These are phyloP conservation scores for Talaromyces stipitatus DNA, from an alignment of 495 filamentous ascomycete genomes.

Conservation along the genomic window DNA sequence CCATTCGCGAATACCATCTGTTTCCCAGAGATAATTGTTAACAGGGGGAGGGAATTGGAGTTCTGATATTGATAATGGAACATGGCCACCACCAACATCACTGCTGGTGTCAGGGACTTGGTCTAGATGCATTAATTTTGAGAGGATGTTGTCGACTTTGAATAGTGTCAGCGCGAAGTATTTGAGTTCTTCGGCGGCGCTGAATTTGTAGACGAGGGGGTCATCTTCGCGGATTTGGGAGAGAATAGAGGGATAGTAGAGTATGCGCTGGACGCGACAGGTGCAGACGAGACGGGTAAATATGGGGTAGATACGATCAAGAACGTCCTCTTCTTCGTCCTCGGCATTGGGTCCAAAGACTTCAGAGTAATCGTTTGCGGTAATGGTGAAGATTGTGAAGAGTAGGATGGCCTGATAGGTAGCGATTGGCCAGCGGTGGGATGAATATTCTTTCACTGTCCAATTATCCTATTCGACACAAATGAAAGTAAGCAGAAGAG, in stretches of 20 bases:
- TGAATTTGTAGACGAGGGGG: neutral
- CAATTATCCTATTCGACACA: neutral
- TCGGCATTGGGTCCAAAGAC: neutral
- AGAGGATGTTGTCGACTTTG: neutral
- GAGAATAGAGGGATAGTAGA: constrained; percentile 4
- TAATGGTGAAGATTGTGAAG: neutral
- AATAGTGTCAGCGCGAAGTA: constrained; percentile 3
- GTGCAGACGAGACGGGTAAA: constrained; percentile 4
- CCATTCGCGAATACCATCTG: neutral
- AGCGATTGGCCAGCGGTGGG: constrained; percentile 4
- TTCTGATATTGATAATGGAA: neutral
- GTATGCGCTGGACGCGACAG: neutral
- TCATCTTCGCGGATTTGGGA: constrained; percentile 1
- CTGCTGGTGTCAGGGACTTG: neutral
- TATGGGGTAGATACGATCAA: constrained; percentile 1
- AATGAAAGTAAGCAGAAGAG: neutral
- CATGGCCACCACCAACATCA: neutral
- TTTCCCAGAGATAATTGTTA: neutral
- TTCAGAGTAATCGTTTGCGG: neutral
- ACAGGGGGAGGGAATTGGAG: constrained; percentile 1
- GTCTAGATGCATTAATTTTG: neutral
- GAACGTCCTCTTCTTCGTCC: neutral
- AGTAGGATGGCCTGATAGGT: constrained; percentile 6
- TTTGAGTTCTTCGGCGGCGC: constrained; percentile 2
- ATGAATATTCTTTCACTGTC: constrained; percentile 1